phyloP scores from a whole-genome alignment of 805 yeast genomes.

The Ogataea ramenticola region DNA sequence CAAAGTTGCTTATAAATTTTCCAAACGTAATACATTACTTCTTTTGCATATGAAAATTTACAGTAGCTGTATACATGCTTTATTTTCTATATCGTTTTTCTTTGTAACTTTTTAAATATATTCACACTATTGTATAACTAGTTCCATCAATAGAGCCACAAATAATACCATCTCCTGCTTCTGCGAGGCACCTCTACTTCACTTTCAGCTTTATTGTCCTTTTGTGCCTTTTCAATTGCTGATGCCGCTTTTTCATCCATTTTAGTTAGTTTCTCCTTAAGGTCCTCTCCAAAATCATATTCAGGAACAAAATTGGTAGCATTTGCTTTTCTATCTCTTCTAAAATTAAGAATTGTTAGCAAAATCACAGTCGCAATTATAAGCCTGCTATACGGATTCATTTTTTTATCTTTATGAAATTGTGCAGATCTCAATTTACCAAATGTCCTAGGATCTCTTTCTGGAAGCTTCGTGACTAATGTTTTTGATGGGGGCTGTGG shows the following conservation, averaged over 20 bases:
- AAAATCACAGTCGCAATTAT: conserved; percentile 42
- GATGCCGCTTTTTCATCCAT: conserved; percentile 6
- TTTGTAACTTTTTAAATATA: too few species aligned
- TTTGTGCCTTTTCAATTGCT: conserved; percentile 1
- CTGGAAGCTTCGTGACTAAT: conserved; percentile 27
- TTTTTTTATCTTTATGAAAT: conserved; percentile 38
- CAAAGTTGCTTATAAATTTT: too few species aligned
- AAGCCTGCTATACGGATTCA: conserved; percentile 52
- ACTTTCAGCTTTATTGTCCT: too few species aligned
- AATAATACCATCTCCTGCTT: background rate
- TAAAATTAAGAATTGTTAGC: conserved; percentile 43
- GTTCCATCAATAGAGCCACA: too few species aligned
- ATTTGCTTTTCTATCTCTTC: conserved; percentile 40
- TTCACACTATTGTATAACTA: too few species aligned
- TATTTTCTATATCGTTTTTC: too few species aligned
- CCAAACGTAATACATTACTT: too few species aligned
- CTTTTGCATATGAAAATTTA: too few species aligned
- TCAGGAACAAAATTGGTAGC: conserved; percentile 23
- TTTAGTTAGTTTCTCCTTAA: conserved; percentile 6
- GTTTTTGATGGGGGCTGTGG: conserved; percentile 22
- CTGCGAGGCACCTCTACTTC: background rate
- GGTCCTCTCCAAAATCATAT: conserved; percentile 17
- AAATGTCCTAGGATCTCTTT: conserved; percentile 27
- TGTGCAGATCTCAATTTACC: conserved; percentile 36
- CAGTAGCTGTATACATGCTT: too few species aligned